These are phyloP conservation scores for Teratosphaeria destructans DNA, from an alignment of 2,329 filamentous ascomycete genomes.

Conservation along the genomic window DNA sequence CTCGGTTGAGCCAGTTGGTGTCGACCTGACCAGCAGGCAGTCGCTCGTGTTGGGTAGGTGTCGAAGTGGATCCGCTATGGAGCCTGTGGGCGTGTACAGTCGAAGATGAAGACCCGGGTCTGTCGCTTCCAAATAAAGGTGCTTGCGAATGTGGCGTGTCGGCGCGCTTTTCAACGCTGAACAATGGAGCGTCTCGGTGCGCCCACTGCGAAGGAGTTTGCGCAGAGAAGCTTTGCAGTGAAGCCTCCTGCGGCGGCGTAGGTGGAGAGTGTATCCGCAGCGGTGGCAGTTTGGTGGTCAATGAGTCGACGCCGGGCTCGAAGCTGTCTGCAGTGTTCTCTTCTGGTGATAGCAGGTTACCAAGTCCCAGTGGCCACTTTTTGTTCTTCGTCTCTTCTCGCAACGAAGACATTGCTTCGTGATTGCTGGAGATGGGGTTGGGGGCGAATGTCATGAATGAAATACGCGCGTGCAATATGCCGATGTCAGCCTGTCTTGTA, in stretches of 20 bases:
- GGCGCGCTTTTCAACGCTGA: conserved; percentile 4
- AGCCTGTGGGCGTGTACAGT: not conserved
- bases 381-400: not conserved
- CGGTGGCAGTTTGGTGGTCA: conserved; percentile 6
- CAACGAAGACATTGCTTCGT: not conserved
- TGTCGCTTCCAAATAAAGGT: conserved; percentile 6
- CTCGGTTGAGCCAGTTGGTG: not conserved
- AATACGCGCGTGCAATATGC: not conserved
- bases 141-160: conserved; percentile 1
- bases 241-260: conserved; percentile 6
- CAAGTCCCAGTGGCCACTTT: not conserved
- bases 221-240: conserved; percentile 5
- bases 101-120: not conserved
- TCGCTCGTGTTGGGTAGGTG: not conserved
- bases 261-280: conserved; percentile 11
- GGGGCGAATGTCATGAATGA: not conserved
- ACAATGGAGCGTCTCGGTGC: conserved; percentile 9
- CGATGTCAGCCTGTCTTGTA: not conserved
- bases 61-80: conserved; percentile 1
- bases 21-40: not conserved
- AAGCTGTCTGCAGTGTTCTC: conserved; percentile 1
- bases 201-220: not conserved
- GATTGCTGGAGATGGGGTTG: not conserved
- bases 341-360: not conserved
- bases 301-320: not conserved